phyloP scores from a whole-genome alignment of 768 basidiomycete species.

The Coprinellus aureogranulatus region DNA sequence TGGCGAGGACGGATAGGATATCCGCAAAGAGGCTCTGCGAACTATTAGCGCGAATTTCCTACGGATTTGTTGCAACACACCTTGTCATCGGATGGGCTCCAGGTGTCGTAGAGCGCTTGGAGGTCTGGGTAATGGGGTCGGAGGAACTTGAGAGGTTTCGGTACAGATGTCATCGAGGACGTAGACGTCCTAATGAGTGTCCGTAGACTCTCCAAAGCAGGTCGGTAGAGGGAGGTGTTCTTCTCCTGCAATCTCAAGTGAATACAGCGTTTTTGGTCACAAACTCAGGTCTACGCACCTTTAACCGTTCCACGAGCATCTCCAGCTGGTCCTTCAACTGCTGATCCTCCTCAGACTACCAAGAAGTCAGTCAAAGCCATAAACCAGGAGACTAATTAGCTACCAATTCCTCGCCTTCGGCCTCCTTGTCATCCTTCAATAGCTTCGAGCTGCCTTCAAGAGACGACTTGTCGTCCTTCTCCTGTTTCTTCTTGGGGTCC shows the following conservation, averaged over 20 bases:
- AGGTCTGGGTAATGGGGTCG: constrained; percentile 90
- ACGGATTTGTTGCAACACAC: constrained; percentile 30
- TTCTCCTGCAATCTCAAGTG: constrained; percentile 62
- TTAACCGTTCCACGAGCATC: constrained; percentile 92
- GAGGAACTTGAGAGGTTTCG: constrained; percentile 97
- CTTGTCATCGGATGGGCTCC: constrained; percentile 78
- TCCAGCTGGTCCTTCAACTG: constrained; percentile 93
- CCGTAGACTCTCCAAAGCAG: constrained; percentile 90
- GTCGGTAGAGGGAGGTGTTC: constrained; percentile 77
- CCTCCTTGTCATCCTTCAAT: constrained; percentile 45
- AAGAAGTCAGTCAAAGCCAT: constrained; percentile 5
- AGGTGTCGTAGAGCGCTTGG: constrained; percentile 78
- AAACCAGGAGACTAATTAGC: constrained; percentile 27
- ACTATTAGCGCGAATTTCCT: constrained; percentile 12
- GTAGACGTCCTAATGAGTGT: constrained; percentile 95
- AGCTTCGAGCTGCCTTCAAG: constrained; percentile 53
- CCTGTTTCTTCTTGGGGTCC: constrained; percentile 74
- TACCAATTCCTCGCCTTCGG: constrained; percentile 79
- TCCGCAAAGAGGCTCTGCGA: constrained; percentile 88
- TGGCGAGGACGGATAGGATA: constrained; percentile 95
- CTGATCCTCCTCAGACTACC: constrained; percentile 90
- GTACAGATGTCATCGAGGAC: constrained; percentile 98
- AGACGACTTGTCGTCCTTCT: constrained; percentile 36
- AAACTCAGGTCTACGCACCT: constrained; percentile 48
- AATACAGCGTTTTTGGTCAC: constrained; percentile 13